These are phyloP conservation scores for Endoconidiophora laricicola DNA, from an alignment of 2,329 filamentous ascomycete genomes.

Conservation along the genomic window DNA sequence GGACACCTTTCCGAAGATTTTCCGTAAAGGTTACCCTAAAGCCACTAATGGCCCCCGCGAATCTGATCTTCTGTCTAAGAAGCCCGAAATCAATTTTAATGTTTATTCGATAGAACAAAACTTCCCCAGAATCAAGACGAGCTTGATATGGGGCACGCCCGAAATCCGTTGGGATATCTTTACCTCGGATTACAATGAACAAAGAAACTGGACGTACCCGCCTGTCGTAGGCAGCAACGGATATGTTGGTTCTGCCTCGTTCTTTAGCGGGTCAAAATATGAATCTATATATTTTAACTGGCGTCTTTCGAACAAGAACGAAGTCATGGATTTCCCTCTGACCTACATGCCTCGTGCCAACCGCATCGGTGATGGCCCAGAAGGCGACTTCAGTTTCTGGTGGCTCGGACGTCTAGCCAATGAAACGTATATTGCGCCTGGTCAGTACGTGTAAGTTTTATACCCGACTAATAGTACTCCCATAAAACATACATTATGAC, in stretches of 20 bases:
- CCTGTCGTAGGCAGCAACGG: constrained; percentile 22
- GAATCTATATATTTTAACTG: too few species aligned
- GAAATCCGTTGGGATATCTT: constrained; percentile 27
- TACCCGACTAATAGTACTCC: neutral
- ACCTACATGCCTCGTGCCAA: too few species aligned
- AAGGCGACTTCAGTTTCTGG: constrained; percentile 12
- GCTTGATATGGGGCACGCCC: constrained; percentile 20
- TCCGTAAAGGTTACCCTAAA: neutral
- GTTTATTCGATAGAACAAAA: constrained; percentile 9
- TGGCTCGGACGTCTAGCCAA: constrained; percentile 19
- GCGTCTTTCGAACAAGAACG: too few species aligned
- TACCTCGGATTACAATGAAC: constrained; percentile 22
- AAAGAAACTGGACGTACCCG: constrained; percentile 20
- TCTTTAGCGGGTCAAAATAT: too few species aligned
- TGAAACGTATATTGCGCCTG: constrained; percentile 17
- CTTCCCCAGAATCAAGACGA: constrained; percentile 14
- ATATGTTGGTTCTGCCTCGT: constrained; percentile 21
- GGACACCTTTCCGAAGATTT: constrained; percentile 4
- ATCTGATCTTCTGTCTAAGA: too few species aligned
- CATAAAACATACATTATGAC: neutral
- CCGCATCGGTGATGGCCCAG: too few species aligned
- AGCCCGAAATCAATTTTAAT: constrained; percentile 5
- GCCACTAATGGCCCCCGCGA: too few species aligned
- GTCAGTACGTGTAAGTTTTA: constrained; percentile 15
- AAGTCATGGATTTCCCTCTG: too few species aligned